Evolutionary conservation across 2,329 filamentous ascomycete species (phyloP).

Genomic region (Colletotrichum shisoi): DNA sequence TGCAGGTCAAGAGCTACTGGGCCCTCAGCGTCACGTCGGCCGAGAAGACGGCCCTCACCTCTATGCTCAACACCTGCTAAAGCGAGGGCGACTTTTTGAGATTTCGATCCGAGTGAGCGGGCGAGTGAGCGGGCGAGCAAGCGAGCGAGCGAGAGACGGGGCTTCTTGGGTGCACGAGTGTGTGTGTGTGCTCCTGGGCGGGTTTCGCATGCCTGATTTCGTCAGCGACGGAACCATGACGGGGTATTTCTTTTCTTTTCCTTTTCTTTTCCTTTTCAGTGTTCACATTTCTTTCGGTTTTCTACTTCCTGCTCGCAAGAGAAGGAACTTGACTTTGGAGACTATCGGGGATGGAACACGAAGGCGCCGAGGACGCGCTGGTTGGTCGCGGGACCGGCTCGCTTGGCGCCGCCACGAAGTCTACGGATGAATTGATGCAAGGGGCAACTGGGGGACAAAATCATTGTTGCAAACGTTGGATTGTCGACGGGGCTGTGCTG

Average conservation of each 20-base stretch:
- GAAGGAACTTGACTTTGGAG: not conserved
- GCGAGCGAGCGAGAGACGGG: slow-evolving; percentile 1
- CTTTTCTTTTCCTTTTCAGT: not conserved
- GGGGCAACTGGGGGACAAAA: slow-evolving; percentile 8
- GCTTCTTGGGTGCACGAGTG: not conserved
- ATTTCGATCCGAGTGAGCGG: slow-evolving; percentile 8
- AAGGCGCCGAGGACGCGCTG: slow-evolving; percentile 10
- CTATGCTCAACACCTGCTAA: slow-evolving; percentile 72
- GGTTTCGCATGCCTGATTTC: slow-evolving; percentile 5
- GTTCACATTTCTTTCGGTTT: slow-evolving; percentile 3
- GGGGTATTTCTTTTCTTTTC: not conserved
- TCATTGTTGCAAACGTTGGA: slow-evolving; percentile 12
- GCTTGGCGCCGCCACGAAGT: slow-evolving; percentile 22
- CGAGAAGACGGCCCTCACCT: slow-evolving; percentile 73
- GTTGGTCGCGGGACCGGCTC: slow-evolving; percentile 9
- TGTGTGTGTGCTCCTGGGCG: not conserved
- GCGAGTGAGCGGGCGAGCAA: slow-evolving; percentile 1
- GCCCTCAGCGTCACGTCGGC: slow-evolving; percentile 71
- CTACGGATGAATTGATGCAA: slow-evolving; percentile 23
- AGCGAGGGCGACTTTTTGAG: not conserved
- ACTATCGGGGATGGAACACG: not conserved
- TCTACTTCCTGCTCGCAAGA: slow-evolving; percentile 7
- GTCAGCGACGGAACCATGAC: not conserved
- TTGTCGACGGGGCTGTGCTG: not conserved
- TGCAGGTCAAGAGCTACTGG: slow-evolving; percentile 80